Percentiles rank a stretch among this genome's conserved stretches.
Evolutionary conservation across 306 rosid genomes (phyloP).

Genomic region (Quercus mongolica): DNA sequence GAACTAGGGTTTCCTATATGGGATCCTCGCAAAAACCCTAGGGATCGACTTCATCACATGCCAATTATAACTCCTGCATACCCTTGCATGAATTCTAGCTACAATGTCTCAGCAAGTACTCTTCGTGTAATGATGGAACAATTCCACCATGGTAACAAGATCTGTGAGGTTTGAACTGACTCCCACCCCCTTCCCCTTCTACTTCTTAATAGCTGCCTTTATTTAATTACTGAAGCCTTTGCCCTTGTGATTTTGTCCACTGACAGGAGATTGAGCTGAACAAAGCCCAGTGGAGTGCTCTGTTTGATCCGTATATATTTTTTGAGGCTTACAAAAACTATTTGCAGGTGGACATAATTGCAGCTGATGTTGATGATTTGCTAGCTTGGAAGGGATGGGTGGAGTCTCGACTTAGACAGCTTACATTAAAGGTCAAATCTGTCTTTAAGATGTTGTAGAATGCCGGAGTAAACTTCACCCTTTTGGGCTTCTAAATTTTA

Average conservation of each 20-base stretch:
- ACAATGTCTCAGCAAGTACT: conserved; percentile 92
- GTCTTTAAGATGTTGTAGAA: conserved; percentile 1
- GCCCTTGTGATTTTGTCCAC: conserved; percentile 21
- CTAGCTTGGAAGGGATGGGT: conserved; percentile 64
- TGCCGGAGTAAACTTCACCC: not conserved
- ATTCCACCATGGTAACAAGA: conserved; percentile 67
- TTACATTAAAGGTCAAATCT: conserved; percentile 64
- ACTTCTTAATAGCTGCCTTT: not conserved
- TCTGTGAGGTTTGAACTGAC: conserved; percentile 67
- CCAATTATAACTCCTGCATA: conserved; percentile 98
- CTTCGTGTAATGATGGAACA: conserved; percentile 97
- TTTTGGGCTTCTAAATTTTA: conserved; percentile 8
- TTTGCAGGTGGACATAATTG: conserved; percentile 87
- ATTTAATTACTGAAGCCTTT: not conserved
- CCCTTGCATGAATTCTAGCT: conserved; percentile 99
- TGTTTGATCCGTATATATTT: conserved; percentile 75
- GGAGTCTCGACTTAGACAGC: conserved; percentile 57
- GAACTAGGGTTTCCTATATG: conserved; percentile 84
- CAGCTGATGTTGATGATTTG: conserved; percentile 70
- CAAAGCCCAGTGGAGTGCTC: conserved; percentile 84
- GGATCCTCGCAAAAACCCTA: conserved; percentile 92
- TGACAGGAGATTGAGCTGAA: conserved; percentile 84
- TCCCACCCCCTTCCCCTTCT: not conserved
- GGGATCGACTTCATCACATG: conserved; percentile 86
- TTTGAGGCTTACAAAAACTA: conserved; percentile 94